phyloP scores from a whole-genome alignment of 2,329 filamentous ascomycete genomes.

The Fonsecaea erecta region DNA sequence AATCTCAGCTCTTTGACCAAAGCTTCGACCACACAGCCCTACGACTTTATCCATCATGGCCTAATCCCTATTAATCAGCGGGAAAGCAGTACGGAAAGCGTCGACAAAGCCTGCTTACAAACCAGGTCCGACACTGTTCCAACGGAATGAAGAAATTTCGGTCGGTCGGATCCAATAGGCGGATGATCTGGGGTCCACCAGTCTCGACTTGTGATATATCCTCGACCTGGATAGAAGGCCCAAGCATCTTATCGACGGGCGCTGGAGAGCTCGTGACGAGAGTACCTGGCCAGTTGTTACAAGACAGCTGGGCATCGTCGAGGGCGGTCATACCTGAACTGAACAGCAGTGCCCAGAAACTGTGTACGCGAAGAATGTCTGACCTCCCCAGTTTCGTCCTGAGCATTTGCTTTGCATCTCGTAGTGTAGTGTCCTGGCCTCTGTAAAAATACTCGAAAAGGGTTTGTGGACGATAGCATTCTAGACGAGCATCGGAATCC shows the following conservation, averaged over 20 bases:
- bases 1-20: background rate
- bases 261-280: constrained; percentile 5
- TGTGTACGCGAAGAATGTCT: background rate
- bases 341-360: constrained; percentile 1
- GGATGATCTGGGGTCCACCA: background rate
- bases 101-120: too few species aligned
- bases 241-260: background rate
- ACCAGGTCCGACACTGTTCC: constrained; percentile 9
- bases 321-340: background rate
- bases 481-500: background rate
- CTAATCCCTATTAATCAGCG: too few species aligned
- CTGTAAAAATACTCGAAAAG: background rate
- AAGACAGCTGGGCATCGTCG: background rate
- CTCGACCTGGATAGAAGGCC: background rate
- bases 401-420: background rate
- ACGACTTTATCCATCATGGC: background rate
- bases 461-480: background rate
- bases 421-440: background rate
- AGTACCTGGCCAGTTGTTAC: background rate
- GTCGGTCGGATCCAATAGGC: constrained; percentile 2
- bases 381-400: background rate
- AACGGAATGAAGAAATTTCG: constrained; percentile 2
- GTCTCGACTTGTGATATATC: background rate
- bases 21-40: background rate
- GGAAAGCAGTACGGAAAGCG: too few species aligned